Evolutionary conservation across 1,139 yeast genomes (phyloP), one percentile per base, ranked within the genome.

Genomic region (Geotrichum europaeum): DNA sequence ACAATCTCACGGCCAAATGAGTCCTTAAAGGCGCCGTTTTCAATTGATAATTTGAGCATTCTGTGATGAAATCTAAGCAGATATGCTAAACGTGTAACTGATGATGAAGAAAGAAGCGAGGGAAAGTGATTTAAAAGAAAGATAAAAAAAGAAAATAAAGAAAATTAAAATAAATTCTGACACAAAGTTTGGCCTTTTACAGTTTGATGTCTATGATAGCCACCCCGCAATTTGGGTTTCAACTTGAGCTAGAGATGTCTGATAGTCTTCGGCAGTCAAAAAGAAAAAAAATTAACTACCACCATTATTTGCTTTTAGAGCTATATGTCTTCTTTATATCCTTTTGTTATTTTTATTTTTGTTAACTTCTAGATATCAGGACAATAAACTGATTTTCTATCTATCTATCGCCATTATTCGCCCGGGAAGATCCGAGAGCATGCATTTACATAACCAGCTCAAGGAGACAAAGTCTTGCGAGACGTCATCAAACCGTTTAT

Each of bases 1-100:
- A 81, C 78, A 9, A 90, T 77, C 25, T 76, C 78, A 54, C 96
- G 77, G 1, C 89, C 92, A 4, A 76, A 65, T 0, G 70, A 64
- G 70, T 91, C 96, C 2, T 81, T 73, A 69, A 92, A 84, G 63
- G 79, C 75, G 1, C 95, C 95, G 24, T 66, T 65, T 10, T 59
- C 55, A 43, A 54, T 65, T 60, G 54, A 67, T 60, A 59, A 34
- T 25, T 62, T 60, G 30, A 69, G 65, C 53, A 59, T 55, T 30
- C 2, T 40, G 45, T 40, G 45, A 7, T 40, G 4, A 12, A 15
- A 5, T 36, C 13, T 25, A 13, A 22, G 20, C n/a, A 32, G 24
- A 20, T n/a, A 24, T 10, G 25, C 20, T n/a, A 15, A 22, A 24
- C 34, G 49, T 36, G 30, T 22, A 6, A 43, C 56, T 61, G 22